Base-by-base conservation (phyloP, 208 protist genomes). In the Trypanosoma platydactyli region DNA sequence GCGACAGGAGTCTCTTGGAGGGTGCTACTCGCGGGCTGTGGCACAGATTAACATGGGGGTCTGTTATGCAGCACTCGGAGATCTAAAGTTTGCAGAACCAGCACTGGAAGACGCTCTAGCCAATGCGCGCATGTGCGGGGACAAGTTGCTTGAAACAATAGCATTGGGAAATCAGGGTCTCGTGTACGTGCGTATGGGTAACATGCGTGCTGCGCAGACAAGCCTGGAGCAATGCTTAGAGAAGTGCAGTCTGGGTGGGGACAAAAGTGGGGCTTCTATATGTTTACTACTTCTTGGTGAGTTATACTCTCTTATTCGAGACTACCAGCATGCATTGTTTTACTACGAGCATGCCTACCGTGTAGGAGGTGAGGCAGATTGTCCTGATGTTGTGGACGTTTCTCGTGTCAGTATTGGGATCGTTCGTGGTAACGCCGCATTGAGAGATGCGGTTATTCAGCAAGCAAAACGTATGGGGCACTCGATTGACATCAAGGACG, bases 341-440 rank as follows among this genome's bases (percentile, higher is more conserved):
- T 96, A 94, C 75, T 94, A 88, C 71, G 86, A 92, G 69, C 88
- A 96, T 51, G 85, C 91, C 45, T 90, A 85, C 44, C 84, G 88
- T 25, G 77, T 96, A 4, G 86, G 79, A 4, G 84, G 83, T n/a
- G 91, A 96, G 74, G 86, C 86, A 27, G 62, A 54, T 30, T 85
- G 79, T 60, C 57, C 77, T 1, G 88, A 92, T 66, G 69, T 90
- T 9, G 86, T 92, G 33, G 82, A 84, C 57, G 48, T 93, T 18
- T 86, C 91, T 12, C 84, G 88, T 3, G 88, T 96, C 16, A 89
- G 76, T 52, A 88, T 94, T 52, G 91, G 88, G 60, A 84, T 94
- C 40, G 79, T 82, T n/a, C 72, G 79, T 29, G 85, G 85, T 29
- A 89, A 86, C 54, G 77, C 78, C 0, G 76, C 77, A 7, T 75